Conservation (phyloP, 1,284 basidiomycete genomes). For the Microbotryum scabiosae region DNA sequence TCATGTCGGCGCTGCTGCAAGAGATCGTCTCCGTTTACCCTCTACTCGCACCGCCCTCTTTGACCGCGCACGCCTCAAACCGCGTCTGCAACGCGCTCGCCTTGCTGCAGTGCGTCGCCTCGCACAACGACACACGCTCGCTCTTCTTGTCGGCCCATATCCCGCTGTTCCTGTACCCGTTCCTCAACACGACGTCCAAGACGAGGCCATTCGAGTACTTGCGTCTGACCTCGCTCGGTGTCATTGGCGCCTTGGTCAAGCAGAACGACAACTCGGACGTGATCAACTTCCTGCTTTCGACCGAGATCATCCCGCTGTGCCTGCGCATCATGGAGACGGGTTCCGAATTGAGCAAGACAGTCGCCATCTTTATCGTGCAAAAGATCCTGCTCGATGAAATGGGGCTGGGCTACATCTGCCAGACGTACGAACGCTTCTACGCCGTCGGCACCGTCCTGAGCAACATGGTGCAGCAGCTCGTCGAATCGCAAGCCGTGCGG, state of each 20-base stretch:
- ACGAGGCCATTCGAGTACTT: slow-evolving; percentile 98
- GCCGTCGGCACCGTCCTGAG: slow-evolving; percentile 96
- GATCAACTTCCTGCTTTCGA: slow-evolving; percentile 97
- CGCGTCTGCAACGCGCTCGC: slow-evolving; percentile 98
- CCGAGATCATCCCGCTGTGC: slow-evolving; percentile 98
- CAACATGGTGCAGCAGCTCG: slow-evolving; percentile 96
- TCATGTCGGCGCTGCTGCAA: slow-evolving; percentile 96
- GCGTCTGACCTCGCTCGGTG: slow-evolving; percentile 90
- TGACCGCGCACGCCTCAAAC: slow-evolving; percentile 98
- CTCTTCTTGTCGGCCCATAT: slow-evolving; percentile 92
- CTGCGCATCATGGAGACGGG: slow-evolving; percentile 99
- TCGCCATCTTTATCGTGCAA: slow-evolving; percentile 99
- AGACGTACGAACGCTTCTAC: slow-evolving; percentile 98
- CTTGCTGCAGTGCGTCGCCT: slow-evolving; percentile 93
- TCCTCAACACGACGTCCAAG: slow-evolving; percentile 98
- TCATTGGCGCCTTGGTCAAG: slow-evolving; percentile 98
- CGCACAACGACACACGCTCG: slow-evolving; percentile 84
- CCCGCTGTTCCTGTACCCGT: slow-evolving; percentile 96
- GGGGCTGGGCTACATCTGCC: slow-evolving; percentile 95
- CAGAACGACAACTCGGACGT: slow-evolving; percentile 99
- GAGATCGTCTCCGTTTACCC: slow-evolving; percentile 99
- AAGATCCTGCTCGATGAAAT: slow-evolving; percentile 98
- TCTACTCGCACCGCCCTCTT: slow-evolving; percentile 84
- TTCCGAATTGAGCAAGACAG: slow-evolving; percentile 97
- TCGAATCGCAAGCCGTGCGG: slow-evolving; percentile 94